Evolutionary conservation across 208 protist genomes (phyloP).

Genomic region (Trypanosoma avium): DNA sequence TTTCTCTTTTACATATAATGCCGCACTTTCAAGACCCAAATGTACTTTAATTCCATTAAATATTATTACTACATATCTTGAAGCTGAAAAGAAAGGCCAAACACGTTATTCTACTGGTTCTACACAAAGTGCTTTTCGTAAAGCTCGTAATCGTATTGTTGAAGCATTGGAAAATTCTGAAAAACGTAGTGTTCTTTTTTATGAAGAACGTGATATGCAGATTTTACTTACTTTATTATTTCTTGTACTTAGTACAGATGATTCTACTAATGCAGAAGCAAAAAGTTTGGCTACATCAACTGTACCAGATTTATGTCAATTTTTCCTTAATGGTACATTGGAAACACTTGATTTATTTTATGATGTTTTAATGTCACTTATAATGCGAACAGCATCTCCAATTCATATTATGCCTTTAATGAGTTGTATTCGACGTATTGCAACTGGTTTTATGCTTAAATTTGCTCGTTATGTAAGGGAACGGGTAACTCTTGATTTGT

Average conservation of each 20-base stretch:
- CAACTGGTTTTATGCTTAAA: slow-evolving; percentile 66
- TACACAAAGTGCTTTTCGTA: slow-evolving; percentile 58
- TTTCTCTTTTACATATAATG: slow-evolving; percentile 81
- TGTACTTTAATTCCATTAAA: slow-evolving; percentile 40
- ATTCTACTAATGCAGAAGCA: slow-evolving; percentile 74
- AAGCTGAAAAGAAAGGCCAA: slow-evolving; percentile 52
- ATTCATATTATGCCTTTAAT: slow-evolving; percentile 86
- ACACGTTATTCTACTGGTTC: slow-evolving; percentile 75
- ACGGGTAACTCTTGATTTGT: slow-evolving; percentile 56
- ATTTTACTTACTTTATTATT: slow-evolving; percentile 80
- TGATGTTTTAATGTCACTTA: slow-evolving; percentile 83
- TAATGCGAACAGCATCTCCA: slow-evolving; percentile 71
- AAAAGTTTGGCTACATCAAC: slow-evolving; percentile 51
- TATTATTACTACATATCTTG: slow-evolving; percentile 64
- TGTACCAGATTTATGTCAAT: slow-evolving; percentile 72
- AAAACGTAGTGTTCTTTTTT: slow-evolving; percentile 86
- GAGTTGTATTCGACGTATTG: slow-evolving; percentile 74
- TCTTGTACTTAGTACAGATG: slow-evolving; percentile 80
- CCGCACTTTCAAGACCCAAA: slow-evolving; percentile 50
- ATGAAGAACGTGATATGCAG: slow-evolving; percentile 78
- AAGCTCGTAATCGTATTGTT: slow-evolving; percentile 84
- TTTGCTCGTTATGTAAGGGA: slow-evolving; percentile 71
- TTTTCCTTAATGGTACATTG: slow-evolving; percentile 70
- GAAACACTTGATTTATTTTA: slow-evolving; percentile 81
- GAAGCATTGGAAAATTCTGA: slow-evolving; percentile 63